phyloP scores from a whole-genome alignment of 179 eudicot species.

The Spergularia azorica region DNA sequence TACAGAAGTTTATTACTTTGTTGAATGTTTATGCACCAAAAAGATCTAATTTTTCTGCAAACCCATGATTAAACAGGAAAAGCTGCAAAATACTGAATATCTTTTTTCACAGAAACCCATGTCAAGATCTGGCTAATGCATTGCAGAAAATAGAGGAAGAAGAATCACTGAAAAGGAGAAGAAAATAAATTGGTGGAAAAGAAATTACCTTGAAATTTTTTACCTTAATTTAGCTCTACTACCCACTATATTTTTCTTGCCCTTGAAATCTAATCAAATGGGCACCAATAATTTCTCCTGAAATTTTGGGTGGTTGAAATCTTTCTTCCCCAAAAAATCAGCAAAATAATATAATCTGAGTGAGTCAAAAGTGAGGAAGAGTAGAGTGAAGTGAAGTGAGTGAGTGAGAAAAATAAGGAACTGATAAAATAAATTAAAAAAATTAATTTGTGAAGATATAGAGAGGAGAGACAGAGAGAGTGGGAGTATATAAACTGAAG shows the following conservation, averaged over 20 bases:
- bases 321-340: not conserved
- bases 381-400: slow-evolving; percentile 9
- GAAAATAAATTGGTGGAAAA: slow-evolving; percentile 9
- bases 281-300: slow-evolving; percentile 6
- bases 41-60: too few relatives aligned
- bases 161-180: not conserved
- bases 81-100: too few relatives aligned
- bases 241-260: not conserved
- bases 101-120: not conserved
- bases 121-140: slow-evolving; percentile 22
- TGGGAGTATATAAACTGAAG: not conserved
- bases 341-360: not conserved
- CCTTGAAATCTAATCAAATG: not conserved
- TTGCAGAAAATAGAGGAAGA: slow-evolving; percentile 8
- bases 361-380: not conserved
- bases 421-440: not conserved
- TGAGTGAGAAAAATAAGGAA: slow-evolving; percentile 13
- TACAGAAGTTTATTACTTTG: not conserved
- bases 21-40: not conserved
- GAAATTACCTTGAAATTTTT: slow-evolving; percentile 18
- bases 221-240: not conserved
- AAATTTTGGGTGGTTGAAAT: slow-evolving; percentile 27
- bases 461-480: not conserved
- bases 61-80: too few relatives aligned
- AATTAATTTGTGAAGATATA: not conserved